Evolutionary conservation across 140 eudicot species (phyloP), one percentile per base, ranked within the genome.

Genomic region (Oenanthe javanica): DNA sequence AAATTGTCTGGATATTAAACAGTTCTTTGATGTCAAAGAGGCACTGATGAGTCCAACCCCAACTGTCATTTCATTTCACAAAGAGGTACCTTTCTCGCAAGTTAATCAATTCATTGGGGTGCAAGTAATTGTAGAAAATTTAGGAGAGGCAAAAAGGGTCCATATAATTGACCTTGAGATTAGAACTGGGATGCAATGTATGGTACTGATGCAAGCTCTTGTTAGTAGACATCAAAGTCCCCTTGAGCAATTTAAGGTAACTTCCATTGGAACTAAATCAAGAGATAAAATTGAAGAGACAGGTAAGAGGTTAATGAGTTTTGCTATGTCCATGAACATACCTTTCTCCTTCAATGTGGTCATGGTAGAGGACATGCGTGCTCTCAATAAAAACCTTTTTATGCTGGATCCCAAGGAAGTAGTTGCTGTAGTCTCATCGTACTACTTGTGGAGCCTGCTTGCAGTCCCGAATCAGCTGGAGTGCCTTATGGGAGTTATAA

Each of bases 171-270:
- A 86, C 23, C 78, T 86, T 3, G 80, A 81, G 82, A 86, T 86
- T 8, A 79, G 81, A 59, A 75, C 18, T 25, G 87, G 89, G n/a
- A 42, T 78, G 23, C 87, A 86, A 0, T 84, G 79, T 69, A 69
- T 43, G 69, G 72, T 84, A 49, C 43, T 87, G 81, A 84, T 87
- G 84, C 90, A 84, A 59, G 90, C 87, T 49, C 84, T 84, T 9
- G 63, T 48, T 7, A 83, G 73, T 38, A 72, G 79, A 13, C 25
- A 14, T 1, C 74, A 46, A 4, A 36, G 27, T 40, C 63, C 54
- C 49, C 55, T 84, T 1, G 55, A 69, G 78, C 81, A 76, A 48
- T 76, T 87, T 13, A 87, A 79, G 76, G 74, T 87, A 2, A 78
- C 87, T n/a, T 87, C 86, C 9, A 16, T 84, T 15, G 84, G 84